phyloP scores from a whole-genome alignment of 169 alveolate genomes.

The Haemoproteus tartakovskyi region DNA sequence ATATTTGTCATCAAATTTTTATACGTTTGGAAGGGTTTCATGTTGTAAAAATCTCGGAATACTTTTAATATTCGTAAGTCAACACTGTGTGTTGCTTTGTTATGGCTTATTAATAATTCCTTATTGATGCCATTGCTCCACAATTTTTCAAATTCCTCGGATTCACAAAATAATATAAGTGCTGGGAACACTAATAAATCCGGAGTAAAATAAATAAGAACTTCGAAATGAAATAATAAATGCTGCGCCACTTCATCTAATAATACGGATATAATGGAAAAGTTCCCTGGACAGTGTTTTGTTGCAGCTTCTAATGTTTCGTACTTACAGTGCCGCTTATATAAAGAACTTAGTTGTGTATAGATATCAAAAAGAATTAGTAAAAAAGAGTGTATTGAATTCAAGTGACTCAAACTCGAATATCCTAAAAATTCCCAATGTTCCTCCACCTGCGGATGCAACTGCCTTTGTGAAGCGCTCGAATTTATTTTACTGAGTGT shows the following conservation, averaged over 20 bases:
- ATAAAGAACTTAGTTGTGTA: conserved; percentile 16
- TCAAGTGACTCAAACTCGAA: conserved; percentile 30
- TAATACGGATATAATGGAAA: conserved; percentile 25
- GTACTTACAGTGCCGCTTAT: conserved; percentile 14
- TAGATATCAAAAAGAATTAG: conserved; percentile 41
- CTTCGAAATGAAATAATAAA: conserved; percentile 52
- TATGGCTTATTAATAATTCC: no score
- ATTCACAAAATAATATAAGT: conserved; percentile 17
- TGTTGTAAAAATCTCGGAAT: background rate
- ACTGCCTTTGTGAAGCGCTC: background rate
- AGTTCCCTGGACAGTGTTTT: conserved; percentile 9
- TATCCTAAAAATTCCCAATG: conserved; percentile 52
- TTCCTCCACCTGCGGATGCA: background rate
- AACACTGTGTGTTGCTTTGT: no score
- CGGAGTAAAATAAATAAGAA: conserved; percentile 57
- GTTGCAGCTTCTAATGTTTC: conserved; percentile 53
- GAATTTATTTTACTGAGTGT: background rate
- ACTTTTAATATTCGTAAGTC: no score
- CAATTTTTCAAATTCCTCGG: background rate
- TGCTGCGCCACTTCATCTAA: conserved; percentile 49
- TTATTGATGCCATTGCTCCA: background rate
- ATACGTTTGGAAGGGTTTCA: background rate
- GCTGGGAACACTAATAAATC: conserved; percentile 43
- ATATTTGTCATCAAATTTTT: background rate
- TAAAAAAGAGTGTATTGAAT: conserved; percentile 25